These are phyloP conservation scores for Yamadazyma triangularis DNA, from an alignment of 1,139 yeast genomes.

Conservation along the genomic window DNA sequence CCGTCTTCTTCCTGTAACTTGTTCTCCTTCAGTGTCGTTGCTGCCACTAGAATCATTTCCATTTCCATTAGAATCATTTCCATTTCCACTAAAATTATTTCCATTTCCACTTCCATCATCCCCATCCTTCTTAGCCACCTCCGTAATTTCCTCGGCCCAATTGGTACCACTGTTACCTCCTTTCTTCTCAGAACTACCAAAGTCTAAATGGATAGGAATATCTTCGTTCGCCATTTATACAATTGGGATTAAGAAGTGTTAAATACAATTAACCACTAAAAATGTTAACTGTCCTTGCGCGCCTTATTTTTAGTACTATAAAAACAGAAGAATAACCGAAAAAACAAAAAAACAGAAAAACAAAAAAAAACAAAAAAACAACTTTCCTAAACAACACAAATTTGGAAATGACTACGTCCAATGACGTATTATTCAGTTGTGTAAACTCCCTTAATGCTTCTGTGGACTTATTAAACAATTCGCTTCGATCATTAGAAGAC, in stretches of 20 bases:
- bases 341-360: no score
- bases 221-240: slow-evolving; percentile 16
- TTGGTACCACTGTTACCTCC: slow-evolving; percentile 2
- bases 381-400: no score
- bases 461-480: slow-evolving; percentile 25
- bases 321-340: background rate
- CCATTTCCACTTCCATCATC: slow-evolving; percentile 1
- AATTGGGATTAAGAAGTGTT: no score
- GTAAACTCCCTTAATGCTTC: slow-evolving; percentile 28
- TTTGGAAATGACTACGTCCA: slow-evolving; percentile 12
- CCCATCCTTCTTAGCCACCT: no score
- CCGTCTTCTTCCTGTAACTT: no score
- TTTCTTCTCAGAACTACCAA: slow-evolving; percentile 2
- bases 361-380: no score
- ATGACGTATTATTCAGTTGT: slow-evolving; percentile 20
- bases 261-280: no score
- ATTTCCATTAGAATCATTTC: slow-evolving; percentile 1
- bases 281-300: no score
- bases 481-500: slow-evolving; percentile 24
- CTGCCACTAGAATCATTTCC: no score
- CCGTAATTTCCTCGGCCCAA: no score
- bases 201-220: slow-evolving; percentile 17
- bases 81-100: background rate
- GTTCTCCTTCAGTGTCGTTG: no score
- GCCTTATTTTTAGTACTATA: background rate